phyloP scores from a whole-genome alignment of 768 basidiomycete genomes.

The Tricholoma hemisulphureum region DNA sequence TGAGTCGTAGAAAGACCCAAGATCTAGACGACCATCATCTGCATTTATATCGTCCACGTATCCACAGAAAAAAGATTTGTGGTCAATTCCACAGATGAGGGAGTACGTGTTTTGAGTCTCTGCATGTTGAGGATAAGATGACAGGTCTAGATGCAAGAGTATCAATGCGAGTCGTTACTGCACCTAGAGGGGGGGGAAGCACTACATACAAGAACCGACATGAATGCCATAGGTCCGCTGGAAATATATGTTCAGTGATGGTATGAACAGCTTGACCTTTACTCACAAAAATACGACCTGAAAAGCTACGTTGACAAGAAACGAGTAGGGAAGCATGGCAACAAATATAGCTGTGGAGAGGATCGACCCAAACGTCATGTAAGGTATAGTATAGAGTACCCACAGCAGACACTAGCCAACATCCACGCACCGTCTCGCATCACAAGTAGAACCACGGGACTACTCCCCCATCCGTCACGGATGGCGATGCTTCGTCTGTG shows the following conservation, averaged over 20 bases:
- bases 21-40: too few species aligned
- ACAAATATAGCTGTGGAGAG: not conserved
- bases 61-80: not conserved
- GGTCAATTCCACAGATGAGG: not conserved
- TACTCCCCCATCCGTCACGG: not conserved
- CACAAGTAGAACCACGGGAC: not conserved
- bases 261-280: not conserved
- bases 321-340: not conserved
- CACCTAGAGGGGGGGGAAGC: not conserved
- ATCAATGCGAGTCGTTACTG: not conserved
- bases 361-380: not conserved
- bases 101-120: not conserved
- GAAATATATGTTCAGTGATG: not conserved
- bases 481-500: conserved; percentile 6
- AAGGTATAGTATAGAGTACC: not conserved
- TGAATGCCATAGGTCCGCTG: not conserved
- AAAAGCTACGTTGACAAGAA: not conserved
- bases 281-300: not conserved
- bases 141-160: not conserved
- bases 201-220: not conserved
- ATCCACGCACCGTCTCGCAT: not conserved
- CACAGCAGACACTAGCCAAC: not conserved
- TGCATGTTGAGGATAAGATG: not conserved
- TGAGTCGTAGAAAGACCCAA: not conserved
- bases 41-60: too few species aligned